phyloP scores from a whole-genome alignment of 2,329 filamentous ascomycete genomes.

The Magnaporthales sp. region DNA sequence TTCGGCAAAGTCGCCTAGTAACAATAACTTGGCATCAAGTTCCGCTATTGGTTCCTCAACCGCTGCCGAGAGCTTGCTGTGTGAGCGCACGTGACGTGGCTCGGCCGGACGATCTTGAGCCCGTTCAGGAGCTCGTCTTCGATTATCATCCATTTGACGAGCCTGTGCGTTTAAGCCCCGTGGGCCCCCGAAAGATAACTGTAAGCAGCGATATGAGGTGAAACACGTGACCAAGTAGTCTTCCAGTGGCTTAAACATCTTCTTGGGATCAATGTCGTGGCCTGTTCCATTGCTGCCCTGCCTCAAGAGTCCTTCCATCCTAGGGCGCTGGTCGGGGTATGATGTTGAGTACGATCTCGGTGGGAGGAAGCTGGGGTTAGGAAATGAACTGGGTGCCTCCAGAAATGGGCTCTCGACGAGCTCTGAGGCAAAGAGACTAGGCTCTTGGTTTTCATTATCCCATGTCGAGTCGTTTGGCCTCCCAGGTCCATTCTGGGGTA shows the following conservation, averaged over 20 bases:
- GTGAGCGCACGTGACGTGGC: not conserved
- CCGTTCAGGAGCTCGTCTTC: not conserved
- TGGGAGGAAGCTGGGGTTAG: not conserved
- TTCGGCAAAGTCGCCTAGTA: conserved; percentile 68
- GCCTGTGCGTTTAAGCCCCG: not conserved
- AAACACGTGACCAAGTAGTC: conserved; percentile 67
- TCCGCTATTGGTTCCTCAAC: conserved; percentile 37
- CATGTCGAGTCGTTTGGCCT: not conserved
- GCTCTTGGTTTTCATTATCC: not conserved
- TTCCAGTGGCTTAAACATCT: conserved; percentile 67
- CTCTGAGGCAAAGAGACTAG: not conserved
- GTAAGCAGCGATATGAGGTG: conserved; percentile 62
- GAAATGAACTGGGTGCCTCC: not conserved
- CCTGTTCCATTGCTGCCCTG: not conserved
- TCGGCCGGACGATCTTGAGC: not conserved
- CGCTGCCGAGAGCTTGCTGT: conserved; percentile 26
- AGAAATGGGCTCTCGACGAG: not conserved
- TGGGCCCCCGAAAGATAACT: conserved; percentile 53
- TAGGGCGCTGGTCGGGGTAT: conserved; percentile 27
- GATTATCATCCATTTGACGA: not conserved
- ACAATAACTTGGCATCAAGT: conserved; percentile 65
- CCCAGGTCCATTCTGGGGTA: not conserved
- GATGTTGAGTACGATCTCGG: conserved; percentile 36
- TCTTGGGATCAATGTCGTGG: conserved; percentile 33
- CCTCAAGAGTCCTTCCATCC: conserved; percentile 5